phyloP scores from a whole-genome alignment of 1,284 basidiomycete species.

The Malassezia vespertilionis region DNA sequence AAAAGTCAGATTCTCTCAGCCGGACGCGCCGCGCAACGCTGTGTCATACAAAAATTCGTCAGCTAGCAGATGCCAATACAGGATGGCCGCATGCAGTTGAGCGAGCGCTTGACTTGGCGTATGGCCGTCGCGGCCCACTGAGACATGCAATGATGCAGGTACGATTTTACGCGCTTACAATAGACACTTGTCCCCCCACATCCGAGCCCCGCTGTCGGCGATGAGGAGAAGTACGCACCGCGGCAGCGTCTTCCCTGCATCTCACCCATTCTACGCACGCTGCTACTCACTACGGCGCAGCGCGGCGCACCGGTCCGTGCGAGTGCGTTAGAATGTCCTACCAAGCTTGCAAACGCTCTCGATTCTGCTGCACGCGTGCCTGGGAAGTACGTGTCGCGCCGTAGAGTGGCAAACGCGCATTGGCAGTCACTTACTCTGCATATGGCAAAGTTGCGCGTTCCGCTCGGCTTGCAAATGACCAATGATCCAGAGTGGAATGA shows the following conservation, averaged over 20 bases:
- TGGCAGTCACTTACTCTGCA: slow-evolving; percentile 17
- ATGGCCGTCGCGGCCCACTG: slow-evolving; percentile 13
- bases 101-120: slow-evolving; percentile 17
- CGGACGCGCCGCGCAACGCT: not conserved
- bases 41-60: too few species aligned
- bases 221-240: slow-evolving; percentile 6
- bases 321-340: slow-evolving; percentile 7
- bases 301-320: slow-evolving; percentile 1
- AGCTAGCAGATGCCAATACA: slow-evolving; percentile 15
- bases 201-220: slow-evolving; percentile 5
- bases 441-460: not conserved
- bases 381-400: slow-evolving; percentile 3
- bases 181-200: slow-evolving; percentile 1
- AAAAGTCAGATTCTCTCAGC: not conserved
- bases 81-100: slow-evolving; percentile 17
- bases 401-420: slow-evolving; percentile 14
- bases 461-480: not conserved
- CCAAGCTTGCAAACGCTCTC: slow-evolving; percentile 9
- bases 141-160: slow-evolving; percentile 8
- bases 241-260: slow-evolving; percentile 10
- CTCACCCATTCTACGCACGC: slow-evolving; percentile 2
- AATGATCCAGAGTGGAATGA: too few species aligned
- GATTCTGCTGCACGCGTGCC: slow-evolving; percentile 9
- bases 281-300: slow-evolving; percentile 5
- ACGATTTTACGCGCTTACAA: not conserved